Evolutionary conservation across 1,139 yeast genomes (phyloP).

Genomic region (Yamadazyma sp.): DNA sequence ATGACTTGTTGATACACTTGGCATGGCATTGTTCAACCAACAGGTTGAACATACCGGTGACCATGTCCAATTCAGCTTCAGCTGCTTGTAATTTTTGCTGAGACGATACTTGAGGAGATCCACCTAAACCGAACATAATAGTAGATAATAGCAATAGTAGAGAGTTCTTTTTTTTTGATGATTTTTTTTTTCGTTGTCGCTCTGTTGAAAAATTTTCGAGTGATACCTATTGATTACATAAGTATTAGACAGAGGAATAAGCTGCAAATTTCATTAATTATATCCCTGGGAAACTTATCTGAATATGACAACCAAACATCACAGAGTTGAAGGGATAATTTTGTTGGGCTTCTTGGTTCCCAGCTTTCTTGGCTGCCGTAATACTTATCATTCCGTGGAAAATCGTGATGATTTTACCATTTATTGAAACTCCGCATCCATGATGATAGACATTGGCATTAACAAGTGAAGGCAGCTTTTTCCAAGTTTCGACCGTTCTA

Average conservation of each 20-base stretch:
- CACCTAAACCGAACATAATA: slow-evolving; percentile 78
- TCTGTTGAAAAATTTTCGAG: slow-evolving; percentile 5
- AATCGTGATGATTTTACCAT: slow-evolving; percentile 37
- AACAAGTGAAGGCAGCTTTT: slow-evolving; percentile 22
- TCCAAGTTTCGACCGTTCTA: slow-evolving; percentile 23
- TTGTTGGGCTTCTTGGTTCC: slow-evolving; percentile 21
- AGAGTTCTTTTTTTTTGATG: slow-evolving; percentile 6
- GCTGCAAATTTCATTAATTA: background rate
- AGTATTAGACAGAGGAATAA: background rate
- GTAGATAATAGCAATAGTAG: slow-evolving; percentile 3
- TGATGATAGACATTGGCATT: slow-evolving; percentile 32
- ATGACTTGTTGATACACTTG: slow-evolving; percentile 73
- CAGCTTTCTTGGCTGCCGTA: slow-evolving; percentile 32
- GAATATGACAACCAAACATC: slow-evolving; percentile 40
- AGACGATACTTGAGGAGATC: slow-evolving; percentile 70
- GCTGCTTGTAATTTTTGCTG: slow-evolving; percentile 71
- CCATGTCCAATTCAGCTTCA: slow-evolving; percentile 95
- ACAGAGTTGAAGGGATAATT: slow-evolving; percentile 23
- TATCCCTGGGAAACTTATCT: slow-evolving; percentile 34
- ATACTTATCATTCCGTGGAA: slow-evolving; percentile 39
- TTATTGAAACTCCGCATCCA: slow-evolving; percentile 36
- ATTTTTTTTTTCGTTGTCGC: background rate
- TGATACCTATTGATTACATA: background rate
- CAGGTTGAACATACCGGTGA: slow-evolving; percentile 95
- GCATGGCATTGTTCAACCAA: slow-evolving; percentile 80